phyloP scores from a whole-genome alignment of 2,329 filamentous ascomycete species.

The Botrytis paeoniae region DNA sequence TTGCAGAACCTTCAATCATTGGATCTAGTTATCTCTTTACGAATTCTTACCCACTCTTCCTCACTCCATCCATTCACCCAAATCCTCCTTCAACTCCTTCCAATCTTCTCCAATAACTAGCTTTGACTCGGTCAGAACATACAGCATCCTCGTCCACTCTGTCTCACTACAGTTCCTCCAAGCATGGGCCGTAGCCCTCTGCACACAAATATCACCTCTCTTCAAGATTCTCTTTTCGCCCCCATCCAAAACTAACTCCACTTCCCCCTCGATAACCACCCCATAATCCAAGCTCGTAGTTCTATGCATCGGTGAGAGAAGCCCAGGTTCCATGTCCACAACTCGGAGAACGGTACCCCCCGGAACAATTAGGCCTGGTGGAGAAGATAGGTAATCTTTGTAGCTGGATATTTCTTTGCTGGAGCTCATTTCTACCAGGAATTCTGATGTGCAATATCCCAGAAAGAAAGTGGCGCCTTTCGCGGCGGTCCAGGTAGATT shows the following conservation, averaged over 20 bases:
- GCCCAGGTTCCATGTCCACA: not conserved
- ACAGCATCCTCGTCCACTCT: not conserved
- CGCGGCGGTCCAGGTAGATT: not conserved
- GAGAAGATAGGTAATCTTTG: not conserved
- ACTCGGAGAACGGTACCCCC: not conserved
- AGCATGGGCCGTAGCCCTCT: not conserved
- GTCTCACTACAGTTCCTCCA: not conserved
- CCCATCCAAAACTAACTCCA: not conserved
- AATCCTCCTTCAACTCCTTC: not conserved
- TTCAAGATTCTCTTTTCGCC: not conserved
- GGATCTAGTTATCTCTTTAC: not conserved
- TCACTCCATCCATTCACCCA: not conserved
- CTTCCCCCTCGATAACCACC: not conserved
- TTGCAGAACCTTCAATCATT: not conserved
- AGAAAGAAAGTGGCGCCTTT: not conserved
- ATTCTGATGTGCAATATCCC: not conserved
- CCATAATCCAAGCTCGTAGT: not conserved
- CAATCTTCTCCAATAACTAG: not conserved
- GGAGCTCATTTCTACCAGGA: not conserved
- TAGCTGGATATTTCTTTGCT: not conserved
- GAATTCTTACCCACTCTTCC: not conserved
- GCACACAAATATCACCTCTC: not conserved
- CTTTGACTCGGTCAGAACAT: not conserved
- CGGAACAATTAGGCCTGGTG: not conserved
- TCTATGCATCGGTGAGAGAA: not conserved